phyloP scores from a whole-genome alignment of 192 early-diverging fungal genomes.

The Umbelopsis isabellina region DNA sequence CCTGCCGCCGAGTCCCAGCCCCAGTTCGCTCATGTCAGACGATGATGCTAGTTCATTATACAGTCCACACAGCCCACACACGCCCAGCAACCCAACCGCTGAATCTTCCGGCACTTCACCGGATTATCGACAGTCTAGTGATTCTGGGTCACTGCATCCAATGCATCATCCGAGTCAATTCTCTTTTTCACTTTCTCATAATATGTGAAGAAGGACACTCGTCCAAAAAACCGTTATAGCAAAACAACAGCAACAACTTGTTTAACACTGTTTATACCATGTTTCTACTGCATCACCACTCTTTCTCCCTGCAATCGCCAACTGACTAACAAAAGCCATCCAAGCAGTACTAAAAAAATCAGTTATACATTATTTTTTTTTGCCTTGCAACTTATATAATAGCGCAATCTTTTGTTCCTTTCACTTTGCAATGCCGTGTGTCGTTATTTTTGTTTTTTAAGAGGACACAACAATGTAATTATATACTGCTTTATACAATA shows the following conservation, averaged over 20 bases:
- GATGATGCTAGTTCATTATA: conserved; percentile 39
- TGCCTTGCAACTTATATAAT: too few species aligned
- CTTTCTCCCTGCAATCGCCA: too few species aligned
- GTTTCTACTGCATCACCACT: too few species aligned
- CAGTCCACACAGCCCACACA: conserved; percentile 31
- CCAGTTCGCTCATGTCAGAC: conserved; percentile 36
- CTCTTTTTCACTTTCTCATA: conserved; percentile 12
- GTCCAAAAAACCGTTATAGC: not conserved
- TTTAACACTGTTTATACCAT: too few species aligned
- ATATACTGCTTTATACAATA: too few species aligned
- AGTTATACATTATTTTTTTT: too few species aligned
- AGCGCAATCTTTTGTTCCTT: too few species aligned
- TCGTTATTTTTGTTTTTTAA: too few species aligned
- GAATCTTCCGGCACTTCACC: conserved; percentile 9
- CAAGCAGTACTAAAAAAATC: too few species aligned
- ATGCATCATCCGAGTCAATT: conserved; percentile 19
- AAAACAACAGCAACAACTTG: not conserved
- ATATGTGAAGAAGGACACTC: not conserved
- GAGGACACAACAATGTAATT: too few species aligned
- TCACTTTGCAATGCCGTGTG: too few species aligned
- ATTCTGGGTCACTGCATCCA: conserved; percentile 5
- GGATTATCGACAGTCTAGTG: conserved; percentile 9
- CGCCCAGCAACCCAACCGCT: conserved; percentile 25
- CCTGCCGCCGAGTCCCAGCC: conserved; percentile 39
- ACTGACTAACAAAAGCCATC: too few species aligned